phyloP scores from a whole-genome alignment of 1,284 basidiomycete genomes.

The Neolentinus lepideus region DNA sequence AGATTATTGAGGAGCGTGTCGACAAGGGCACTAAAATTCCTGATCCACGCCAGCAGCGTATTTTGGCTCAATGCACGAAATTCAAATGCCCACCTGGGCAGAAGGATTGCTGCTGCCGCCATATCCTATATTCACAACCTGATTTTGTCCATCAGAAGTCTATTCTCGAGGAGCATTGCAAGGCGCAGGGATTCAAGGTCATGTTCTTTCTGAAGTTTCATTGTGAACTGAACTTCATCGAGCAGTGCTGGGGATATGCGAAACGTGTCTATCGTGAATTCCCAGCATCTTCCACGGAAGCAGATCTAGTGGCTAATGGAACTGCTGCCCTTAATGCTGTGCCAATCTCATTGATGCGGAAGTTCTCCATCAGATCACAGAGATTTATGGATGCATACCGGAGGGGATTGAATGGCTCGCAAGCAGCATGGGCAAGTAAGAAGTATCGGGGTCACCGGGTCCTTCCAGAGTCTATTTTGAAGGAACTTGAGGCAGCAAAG shows the following conservation, averaged over 20 bases:
- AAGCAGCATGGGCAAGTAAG: conserved; percentile 16
- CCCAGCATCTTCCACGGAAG: too few relatives aligned
- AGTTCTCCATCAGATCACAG: conserved; percentile 8
- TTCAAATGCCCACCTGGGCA: conserved; percentile 15
- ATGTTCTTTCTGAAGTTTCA: conserved; percentile 1
- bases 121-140: conserved; percentile 18
- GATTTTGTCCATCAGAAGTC: conserved; percentile 19
- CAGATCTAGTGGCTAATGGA: too few relatives aligned
- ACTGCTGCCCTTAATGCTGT: too few relatives aligned
- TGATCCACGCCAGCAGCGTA: background rate
- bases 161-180: conserved; percentile 9
- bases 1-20: conserved; percentile 14
- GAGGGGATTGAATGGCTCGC: conserved; percentile 11
- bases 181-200: conserved; percentile 4
- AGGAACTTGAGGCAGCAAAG: too few relatives aligned
- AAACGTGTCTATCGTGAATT: conserved; percentile 4
- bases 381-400: conserved; percentile 15
- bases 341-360: background rate
- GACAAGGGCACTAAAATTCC: too few relatives aligned
- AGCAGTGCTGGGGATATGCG: conserved; percentile 18
- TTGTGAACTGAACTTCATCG: conserved; percentile 14
- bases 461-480: conserved; percentile 3
- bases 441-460: conserved; percentile 13
- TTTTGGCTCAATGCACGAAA: conserved; percentile 12
- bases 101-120: conserved; percentile 17